Base-by-base conservation (phyloP, 768 basidiomycete species). In the Termitomyces titanicus region DNA sequence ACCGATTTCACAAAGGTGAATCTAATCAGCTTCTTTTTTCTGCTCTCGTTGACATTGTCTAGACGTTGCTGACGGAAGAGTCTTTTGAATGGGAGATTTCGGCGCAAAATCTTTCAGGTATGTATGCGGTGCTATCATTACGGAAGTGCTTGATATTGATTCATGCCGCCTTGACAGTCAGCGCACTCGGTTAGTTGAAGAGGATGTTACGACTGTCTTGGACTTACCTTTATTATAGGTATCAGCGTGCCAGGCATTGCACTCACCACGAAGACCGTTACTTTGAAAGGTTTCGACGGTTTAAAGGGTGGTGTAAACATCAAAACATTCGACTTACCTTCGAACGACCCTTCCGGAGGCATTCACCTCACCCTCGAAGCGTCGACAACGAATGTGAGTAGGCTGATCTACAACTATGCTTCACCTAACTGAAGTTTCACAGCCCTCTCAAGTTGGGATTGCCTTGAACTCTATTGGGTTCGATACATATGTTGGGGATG, bases 371-470 rank as follows among this genome's bases (percentile, higher is more conserved):
- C 83, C 4, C 71, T 90, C 17, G 71, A 86, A 51, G 80, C 87
- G 0, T 77, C 75, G 10, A 71, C 83, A 3, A 69, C 74, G 1
- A 90, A 89, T 60, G 85, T 86, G 56, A 61, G 81, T 63, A n/a
- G 5, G n/a, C 22, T 25, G 25, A 22, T 15, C n/a, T 27, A 46
- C 13, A 24, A 18, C 8, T 22, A 8, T 18, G 2, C 18, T 24
- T 33, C 10, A 29, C 35, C 24, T 24, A 52, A 42, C 37, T 33
- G 25, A 18, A 47, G 20, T 3, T 48, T 52, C 2, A 22, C 15
- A 86, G 84, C 88, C 88, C 29, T 85, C 88, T 1, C 86, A 88
- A 76, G 85, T 90, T 37, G 88, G 88, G 25, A 81, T 90, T 12
- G 70, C 81, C 55, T 72, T 90, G 8, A 78, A 74, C 57, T 77